A percentile compares a stretch with the other conserved stretches of the same genome.
phyloP scores from a whole-genome alignment of 1,284 basidiomycete species.

The Ustilago cynodontis region DNA sequence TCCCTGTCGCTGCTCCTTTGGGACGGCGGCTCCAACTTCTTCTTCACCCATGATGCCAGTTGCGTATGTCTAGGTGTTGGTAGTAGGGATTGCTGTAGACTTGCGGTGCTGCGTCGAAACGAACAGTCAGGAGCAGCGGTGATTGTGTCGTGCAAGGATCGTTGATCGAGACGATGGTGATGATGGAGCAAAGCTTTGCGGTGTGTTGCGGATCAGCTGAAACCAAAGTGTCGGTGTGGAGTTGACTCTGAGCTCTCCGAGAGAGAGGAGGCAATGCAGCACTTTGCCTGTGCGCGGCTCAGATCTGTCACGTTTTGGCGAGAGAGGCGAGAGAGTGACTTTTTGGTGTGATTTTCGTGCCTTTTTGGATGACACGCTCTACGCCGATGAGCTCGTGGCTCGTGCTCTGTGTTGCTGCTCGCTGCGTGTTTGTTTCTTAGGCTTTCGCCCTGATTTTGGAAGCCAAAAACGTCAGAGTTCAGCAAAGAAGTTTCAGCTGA shows the following conservation, averaged over 20 bases:
- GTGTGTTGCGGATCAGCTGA: not conserved
- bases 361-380: conserved; percentile 3
- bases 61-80: conserved; percentile 12
- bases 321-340: not conserved
- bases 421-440: not conserved
- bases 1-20: conserved; percentile 61
- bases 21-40: conserved; percentile 56
- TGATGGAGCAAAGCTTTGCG: not conserved
- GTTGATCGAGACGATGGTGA: conserved; percentile 4
- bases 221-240: conserved; percentile 5
- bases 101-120: not conserved
- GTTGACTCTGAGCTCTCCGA: not conserved
- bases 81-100: not conserved
- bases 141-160: not conserved
- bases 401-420: not conserved
- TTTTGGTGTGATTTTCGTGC: not conserved
- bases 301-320: not conserved
- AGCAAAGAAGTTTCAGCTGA: not conserved
- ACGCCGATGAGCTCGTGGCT: not conserved
- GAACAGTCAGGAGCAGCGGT: not conserved
- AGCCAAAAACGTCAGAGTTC: not conserved
- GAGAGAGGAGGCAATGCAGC: conserved; percentile 4
- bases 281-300: not conserved
- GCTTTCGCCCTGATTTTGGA: not conserved
- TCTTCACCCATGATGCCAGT: conserved; percentile 52